A percentile compares a stretch with the other conserved stretches of the same genome.
These are phyloP conservation scores for Gracilaria gracilis DNA, from an alignment of 23 red algal genomes.

Conservation along the genomic window DNA sequence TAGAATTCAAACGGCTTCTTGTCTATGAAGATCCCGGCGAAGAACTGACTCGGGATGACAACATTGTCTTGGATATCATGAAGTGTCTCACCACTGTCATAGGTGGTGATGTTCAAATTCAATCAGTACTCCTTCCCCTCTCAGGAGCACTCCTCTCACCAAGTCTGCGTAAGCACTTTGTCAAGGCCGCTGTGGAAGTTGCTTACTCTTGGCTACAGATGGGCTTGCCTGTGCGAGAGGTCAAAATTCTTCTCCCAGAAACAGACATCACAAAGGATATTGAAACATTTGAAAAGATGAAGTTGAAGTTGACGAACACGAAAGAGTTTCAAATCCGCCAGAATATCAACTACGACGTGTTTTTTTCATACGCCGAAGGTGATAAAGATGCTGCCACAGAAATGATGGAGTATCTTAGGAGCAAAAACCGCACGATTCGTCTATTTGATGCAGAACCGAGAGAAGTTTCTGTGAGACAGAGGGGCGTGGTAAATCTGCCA, in stretches of 20 bases:
- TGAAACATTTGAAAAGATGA: slow-evolving; percentile 63
- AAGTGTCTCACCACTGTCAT: slow-evolving; percentile 93
- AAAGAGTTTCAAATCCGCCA: slow-evolving; percentile 6
- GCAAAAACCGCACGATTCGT: slow-evolving; percentile 69
- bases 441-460: slow-evolving; percentile 75
- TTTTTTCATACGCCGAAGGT: slow-evolving; percentile 73
- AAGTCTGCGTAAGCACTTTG: slow-evolving; percentile 82
- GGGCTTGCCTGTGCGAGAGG: slow-evolving; percentile 80
- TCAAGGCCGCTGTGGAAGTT: slow-evolving; percentile 87
- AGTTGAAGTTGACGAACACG: slow-evolving; percentile 23
- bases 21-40: slow-evolving; percentile 93
- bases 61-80: slow-evolving; percentile 79
- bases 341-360: slow-evolving; percentile 68
- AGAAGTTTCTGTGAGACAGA: slow-evolving; percentile 70
- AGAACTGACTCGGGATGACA: slow-evolving; percentile 86
- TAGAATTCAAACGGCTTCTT: slow-evolving; percentile 92
- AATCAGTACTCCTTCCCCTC: slow-evolving; percentile 76
- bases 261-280: slow-evolving; percentile 89
- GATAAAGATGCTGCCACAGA: slow-evolving; percentile 78
- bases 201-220: slow-evolving; percentile 84
- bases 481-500: slow-evolving; percentile 76
- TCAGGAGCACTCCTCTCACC: slow-evolving; percentile 76
- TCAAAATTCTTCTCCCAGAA: slow-evolving; percentile 92
- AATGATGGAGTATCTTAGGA: slow-evolving; percentile 78
- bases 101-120: slow-evolving; percentile 85